Conservation (phyloP, 371 early-diverging fungal genomes). For the Cokeromyces recurvatus region DNA sequence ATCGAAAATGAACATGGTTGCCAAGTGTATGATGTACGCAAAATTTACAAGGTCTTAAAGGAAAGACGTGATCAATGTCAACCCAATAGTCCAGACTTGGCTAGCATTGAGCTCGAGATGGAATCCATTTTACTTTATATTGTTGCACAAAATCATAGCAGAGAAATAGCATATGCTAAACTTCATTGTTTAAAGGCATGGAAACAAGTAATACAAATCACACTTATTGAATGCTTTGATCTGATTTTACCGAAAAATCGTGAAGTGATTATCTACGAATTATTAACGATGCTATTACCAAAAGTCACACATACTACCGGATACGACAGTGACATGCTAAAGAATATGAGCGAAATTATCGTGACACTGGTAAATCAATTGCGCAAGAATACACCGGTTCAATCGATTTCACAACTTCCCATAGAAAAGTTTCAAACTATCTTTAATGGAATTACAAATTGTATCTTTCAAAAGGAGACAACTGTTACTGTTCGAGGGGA, state of each 20-base stretch:
- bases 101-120: constrained; percentile 44
- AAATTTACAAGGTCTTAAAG: constrained; percentile 37
- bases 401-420: constrained; percentile 39
- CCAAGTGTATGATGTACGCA: constrained; percentile 61
- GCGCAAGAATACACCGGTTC: constrained; percentile 1
- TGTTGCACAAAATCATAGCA: constrained; percentile 60
- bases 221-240: constrained; percentile 63
- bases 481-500: constrained; percentile 74
- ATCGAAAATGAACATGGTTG: constrained; percentile 56
- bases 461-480: constrained; percentile 57
- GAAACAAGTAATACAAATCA: constrained; percentile 74
- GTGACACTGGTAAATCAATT: constrained; percentile 38
- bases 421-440: constrained; percentile 49
- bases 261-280: constrained; percentile 54
- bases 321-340: constrained; percentile 44
- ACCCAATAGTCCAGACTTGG: background rate
- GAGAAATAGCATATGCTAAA: constrained; percentile 60
- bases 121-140: constrained; percentile 47
- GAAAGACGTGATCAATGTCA: constrained; percentile 11
- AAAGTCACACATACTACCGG: constrained; percentile 35
- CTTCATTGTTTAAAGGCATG: constrained; percentile 68
- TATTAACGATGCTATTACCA: constrained; percentile 57
- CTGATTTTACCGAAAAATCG: constrained; percentile 54
- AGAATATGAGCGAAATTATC: constrained; percentile 58
- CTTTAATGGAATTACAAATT: constrained; percentile 64